These are phyloP conservation scores for Stagonosporopsis vannaccii DNA, from an alignment of 2,329 filamentous ascomycete genomes.

Conservation along the genomic window DNA sequence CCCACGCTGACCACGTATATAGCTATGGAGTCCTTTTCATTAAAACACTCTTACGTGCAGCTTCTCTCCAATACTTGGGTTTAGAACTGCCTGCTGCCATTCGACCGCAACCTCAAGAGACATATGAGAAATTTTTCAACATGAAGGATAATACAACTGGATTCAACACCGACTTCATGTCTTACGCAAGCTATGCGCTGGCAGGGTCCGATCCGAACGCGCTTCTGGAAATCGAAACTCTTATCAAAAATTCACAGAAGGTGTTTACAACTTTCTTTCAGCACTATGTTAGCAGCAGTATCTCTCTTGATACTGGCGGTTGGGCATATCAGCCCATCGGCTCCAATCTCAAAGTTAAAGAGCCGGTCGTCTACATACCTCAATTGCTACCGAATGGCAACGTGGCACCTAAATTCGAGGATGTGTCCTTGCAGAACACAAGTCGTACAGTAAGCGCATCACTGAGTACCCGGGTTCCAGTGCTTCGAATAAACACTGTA, in stretches of 20 bases:
- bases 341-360: background rate
- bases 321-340: background rate
- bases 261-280: conserved; percentile 44
- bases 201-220: conserved; percentile 28
- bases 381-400: background rate
- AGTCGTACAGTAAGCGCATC: background rate
- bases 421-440: background rate
- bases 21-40: conserved; percentile 26
- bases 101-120: background rate
- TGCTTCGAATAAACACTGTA: background rate
- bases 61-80: background rate
- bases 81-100: background rate
- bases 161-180: conserved; percentile 27
- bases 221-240: conserved; percentile 22
- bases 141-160: conserved; percentile 30
- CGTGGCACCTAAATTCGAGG: background rate
- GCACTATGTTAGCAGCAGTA: conserved; percentile 33
- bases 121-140: conserved; percentile 23
- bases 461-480: background rate
- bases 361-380: background rate
- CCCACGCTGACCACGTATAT: background rate
- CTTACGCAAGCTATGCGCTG: conserved; percentile 21
- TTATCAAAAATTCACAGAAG: conserved; percentile 23
- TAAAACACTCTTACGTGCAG: conserved; percentile 17
- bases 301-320: conserved; percentile 17